These are phyloP conservation scores for Pythium sp. DNA, from an alignment of 352 stramenopile genomes.

Conservation along the genomic window DNA sequence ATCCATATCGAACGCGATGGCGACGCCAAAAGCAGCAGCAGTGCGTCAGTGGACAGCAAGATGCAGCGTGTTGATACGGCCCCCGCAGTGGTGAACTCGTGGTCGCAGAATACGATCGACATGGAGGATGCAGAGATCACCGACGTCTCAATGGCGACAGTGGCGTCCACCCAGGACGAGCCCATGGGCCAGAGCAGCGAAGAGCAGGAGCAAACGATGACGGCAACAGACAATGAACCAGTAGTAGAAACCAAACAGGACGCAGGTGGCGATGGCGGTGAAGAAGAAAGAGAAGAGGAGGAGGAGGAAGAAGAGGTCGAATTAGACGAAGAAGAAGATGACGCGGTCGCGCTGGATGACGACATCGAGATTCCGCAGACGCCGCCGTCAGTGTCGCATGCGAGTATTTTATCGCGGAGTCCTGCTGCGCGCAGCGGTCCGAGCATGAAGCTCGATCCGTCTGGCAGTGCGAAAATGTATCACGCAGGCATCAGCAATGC, in stretches of 20 bases:
- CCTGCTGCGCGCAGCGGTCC: slow-evolving; percentile 4
- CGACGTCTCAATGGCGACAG: slow-evolving; percentile 2
- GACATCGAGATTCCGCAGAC: slow-evolving; percentile 17
- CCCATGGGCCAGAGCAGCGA: slow-evolving; percentile 12
- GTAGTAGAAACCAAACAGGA: neutral
- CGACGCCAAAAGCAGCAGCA: neutral
- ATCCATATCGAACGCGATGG: neutral
- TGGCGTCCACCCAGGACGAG: slow-evolving; percentile 16
- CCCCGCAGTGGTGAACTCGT: neutral
- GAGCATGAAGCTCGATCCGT: slow-evolving; percentile 21
- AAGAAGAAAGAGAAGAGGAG: neutral
- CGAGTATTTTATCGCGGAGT: slow-evolving; percentile 6
- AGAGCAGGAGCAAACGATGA: neutral
- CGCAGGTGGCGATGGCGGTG: neutral
- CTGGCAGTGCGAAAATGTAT: slow-evolving; percentile 21
- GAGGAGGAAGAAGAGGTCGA: neutral
- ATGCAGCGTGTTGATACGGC: neutral
- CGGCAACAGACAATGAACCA: neutral
- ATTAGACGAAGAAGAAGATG: slow-evolving; percentile 6
- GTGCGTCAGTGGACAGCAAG: neutral
- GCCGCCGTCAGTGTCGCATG: slow-evolving; percentile 14
- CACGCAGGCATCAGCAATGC: slow-evolving; percentile 12
- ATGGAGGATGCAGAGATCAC: slow-evolving; percentile 11
- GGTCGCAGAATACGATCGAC: slow-evolving; percentile 16
- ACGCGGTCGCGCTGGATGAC: neutral